Evolutionary conservation across 1,139 yeast genomes (phyloP).

Genomic region (Magnusiomyces suaveolens): DNA sequence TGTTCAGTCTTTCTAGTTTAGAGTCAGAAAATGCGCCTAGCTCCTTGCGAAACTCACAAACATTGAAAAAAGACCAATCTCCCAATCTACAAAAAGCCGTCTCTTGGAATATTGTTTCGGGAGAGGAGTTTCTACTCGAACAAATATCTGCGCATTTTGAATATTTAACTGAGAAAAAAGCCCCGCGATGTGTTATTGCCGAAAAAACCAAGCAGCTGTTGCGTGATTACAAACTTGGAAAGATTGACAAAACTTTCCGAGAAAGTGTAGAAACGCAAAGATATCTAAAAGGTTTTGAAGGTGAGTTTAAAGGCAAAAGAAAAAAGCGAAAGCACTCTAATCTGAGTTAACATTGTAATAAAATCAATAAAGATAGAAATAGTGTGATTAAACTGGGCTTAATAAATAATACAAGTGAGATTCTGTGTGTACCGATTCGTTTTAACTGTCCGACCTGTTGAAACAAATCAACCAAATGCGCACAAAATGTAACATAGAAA

Average conservation of each 20-base stretch:
- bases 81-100: neutral
- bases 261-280: too few species aligned
- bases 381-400: too few species aligned
- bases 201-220: neutral
- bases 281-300: neutral
- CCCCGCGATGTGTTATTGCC: slow-evolving; percentile 4
- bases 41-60: slow-evolving; percentile 60
- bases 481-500: too few species aligned
- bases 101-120: slow-evolving; percentile 5
- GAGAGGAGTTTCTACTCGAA: slow-evolving; percentile 6
- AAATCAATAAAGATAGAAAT: too few species aligned
- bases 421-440: too few species aligned
- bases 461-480: too few species aligned
- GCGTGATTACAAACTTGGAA: neutral
- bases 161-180: slow-evolving; percentile 4
- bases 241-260: neutral
- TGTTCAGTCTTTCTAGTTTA: too few species aligned
- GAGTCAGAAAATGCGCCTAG: slow-evolving; percentile 94
- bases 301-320: neutral
- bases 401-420: too few species aligned
- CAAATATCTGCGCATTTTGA: slow-evolving; percentile 9
- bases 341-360: too few species aligned
- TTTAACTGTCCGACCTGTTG: too few species aligned
- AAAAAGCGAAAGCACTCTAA: too few species aligned
- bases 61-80: neutral